Conservation (phyloP, 1,284 basidiomycete species). For the Schizopora paradoxa region DNA sequence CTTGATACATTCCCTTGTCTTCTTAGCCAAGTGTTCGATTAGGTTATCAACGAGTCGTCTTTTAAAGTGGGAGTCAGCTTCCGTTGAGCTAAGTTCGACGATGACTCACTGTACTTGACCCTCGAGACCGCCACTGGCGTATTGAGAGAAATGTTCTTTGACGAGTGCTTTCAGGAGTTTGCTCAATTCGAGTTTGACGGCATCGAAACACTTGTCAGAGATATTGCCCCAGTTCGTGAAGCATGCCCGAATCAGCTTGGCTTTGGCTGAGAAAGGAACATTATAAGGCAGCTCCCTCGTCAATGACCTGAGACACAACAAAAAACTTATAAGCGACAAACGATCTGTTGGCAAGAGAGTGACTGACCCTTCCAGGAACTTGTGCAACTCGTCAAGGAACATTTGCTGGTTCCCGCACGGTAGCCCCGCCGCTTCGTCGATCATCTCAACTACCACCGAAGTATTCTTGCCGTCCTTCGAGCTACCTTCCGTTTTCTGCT, state of each 20-base stretch:
- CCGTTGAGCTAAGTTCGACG: neutral
- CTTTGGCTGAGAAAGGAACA: constrained; percentile 57
- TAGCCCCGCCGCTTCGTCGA: neutral
- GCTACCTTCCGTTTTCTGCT: too few species aligned
- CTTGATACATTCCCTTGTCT: constrained; percentile 24
- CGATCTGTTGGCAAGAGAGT: constrained; percentile 13
- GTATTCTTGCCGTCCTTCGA: constrained; percentile 7
- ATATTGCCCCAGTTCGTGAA: constrained; percentile 47
- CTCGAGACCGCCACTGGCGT: constrained; percentile 47
- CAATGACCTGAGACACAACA: constrained; percentile 39
- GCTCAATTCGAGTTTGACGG: constrained; percentile 35
- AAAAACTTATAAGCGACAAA: constrained; percentile 1
- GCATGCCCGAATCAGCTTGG: constrained; percentile 41
- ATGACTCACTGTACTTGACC: constrained; percentile 46
- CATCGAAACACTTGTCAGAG: constrained; percentile 41
- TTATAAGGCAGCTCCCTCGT: constrained; percentile 65
- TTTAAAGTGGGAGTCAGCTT: constrained; percentile 17
- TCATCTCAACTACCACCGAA: too few species aligned
- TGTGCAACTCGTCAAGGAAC: constrained; percentile 29
- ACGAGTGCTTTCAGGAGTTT: constrained; percentile 40
- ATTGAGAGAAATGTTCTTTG: constrained; percentile 42
- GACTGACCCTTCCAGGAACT: constrained; percentile 30
- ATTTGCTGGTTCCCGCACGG: constrained; percentile 14
- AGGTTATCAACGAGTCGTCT: constrained; percentile 22
- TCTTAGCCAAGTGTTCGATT: constrained; percentile 21